Evolutionary conservation across 2,329 filamentous ascomycete species (phyloP), one percentile per base, ranked within the genome.

Genomic region (Aspergillus hiratsukae): DNA sequence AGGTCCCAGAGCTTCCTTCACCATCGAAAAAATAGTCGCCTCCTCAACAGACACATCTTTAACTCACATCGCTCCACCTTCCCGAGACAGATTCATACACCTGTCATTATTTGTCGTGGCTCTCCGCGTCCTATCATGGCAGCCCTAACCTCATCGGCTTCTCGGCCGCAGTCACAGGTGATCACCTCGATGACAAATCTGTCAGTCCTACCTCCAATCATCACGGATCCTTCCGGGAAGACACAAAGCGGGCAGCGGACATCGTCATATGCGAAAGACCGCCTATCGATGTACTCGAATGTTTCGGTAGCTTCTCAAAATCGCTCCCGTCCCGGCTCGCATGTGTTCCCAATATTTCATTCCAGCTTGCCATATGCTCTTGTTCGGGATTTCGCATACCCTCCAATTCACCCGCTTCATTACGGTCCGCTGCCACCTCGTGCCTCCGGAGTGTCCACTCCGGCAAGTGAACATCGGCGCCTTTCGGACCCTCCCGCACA

Each of bases 331-430:
- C 90, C 91, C 21, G 82, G 82, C 55, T 96, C 91, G n/a, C 84
- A 89, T 68, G 82, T 90, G 60, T 93, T 94, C 69, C 89, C 91
- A 17, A 80, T 88, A 66, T 94, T 91, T 74, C 88, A 91, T 66
- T 94, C 91, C 57, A 96, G 87, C 70, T 83, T 97, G 19, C 76
- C 89, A 6, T 97, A 97, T 73, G 87, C 91, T n/a, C 81, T 90
- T 48, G 92, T 99, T 62, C 88, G 94, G 68, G 94, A 99, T 80
- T 99, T 97, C 76, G 94, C 94, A 64, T 99, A 97, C 72, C 86
- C 90, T 31, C 72, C 83, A 27, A 81, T 83, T 54, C 90, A 97
- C 73, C 91, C 90, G 46, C 81, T 97, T 74, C 94, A 97, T 78
- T 96, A 96, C 80, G 94, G 94, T 1, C 89, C 93, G n/a, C 87